Percentiles rank a stretch among this genome's conserved stretches.
Evolutionary conservation across 495 filamentous ascomycete genomes (phyloP).

Genomic region (Bombardia bombarda): DNA sequence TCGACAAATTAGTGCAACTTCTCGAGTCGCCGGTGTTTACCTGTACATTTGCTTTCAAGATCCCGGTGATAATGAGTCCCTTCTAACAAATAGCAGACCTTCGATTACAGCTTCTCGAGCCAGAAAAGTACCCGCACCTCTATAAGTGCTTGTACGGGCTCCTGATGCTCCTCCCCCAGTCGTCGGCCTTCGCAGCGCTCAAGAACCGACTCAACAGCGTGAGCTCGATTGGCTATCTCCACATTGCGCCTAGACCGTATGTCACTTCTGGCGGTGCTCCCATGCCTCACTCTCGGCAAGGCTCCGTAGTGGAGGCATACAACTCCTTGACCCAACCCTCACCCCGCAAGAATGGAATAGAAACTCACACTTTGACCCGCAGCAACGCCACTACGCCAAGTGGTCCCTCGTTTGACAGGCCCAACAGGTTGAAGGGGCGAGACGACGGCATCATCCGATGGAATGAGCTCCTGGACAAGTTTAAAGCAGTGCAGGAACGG

Average conservation of each 20-base stretch:
- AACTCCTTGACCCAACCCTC: slow-evolving; percentile 21
- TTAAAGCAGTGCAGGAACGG: slow-evolving; percentile 79
- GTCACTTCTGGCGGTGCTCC: slow-evolving; percentile 28
- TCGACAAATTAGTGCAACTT: slow-evolving; percentile 97
- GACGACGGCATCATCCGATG: slow-evolving; percentile 82
- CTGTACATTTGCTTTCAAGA: slow-evolving; percentile 44
- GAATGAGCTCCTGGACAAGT: slow-evolving; percentile 94
- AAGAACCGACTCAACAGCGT: slow-evolving; percentile 97
- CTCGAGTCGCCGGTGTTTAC: slow-evolving; percentile 98
- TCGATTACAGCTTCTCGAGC: slow-evolving; percentile 94
- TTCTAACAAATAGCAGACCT: slow-evolving; percentile 52
- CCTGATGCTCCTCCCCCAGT: slow-evolving; percentile 96
- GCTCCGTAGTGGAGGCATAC: slow-evolving; percentile 31
- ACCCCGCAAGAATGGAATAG: slow-evolving; percentile 15
- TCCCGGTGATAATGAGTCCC: background rate
- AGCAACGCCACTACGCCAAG: slow-evolving; percentile 41
- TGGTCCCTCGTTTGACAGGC: slow-evolving; percentile 59
- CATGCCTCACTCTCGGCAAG: slow-evolving; percentile 27
- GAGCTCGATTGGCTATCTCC: slow-evolving; percentile 91
- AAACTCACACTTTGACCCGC: slow-evolving; percentile 14
- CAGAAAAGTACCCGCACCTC: slow-evolving; percentile 88
- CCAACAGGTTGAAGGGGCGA: slow-evolving; percentile 72
- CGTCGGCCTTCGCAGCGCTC: slow-evolving; percentile 89
- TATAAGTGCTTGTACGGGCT: slow-evolving; percentile 99
- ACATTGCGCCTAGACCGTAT: slow-evolving; percentile 75